Percentiles rank a stretch among this genome's conserved stretches.
These are phyloP conservation scores for Morella rubra DNA, from an alignment of 306 rosid species.

Conservation along the genomic window DNA sequence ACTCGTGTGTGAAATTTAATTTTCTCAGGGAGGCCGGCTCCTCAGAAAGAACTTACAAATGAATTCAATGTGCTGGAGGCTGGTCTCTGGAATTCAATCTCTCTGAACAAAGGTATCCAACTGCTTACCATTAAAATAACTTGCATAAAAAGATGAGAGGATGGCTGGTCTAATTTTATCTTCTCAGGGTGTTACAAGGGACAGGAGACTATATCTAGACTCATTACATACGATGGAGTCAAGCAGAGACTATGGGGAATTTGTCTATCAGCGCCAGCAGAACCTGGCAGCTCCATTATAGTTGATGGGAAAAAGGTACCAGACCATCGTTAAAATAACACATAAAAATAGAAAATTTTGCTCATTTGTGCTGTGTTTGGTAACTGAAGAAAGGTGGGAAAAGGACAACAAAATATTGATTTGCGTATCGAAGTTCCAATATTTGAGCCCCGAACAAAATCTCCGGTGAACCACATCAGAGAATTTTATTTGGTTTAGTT, in stretches of 20 bases:
- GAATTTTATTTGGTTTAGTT: not conserved
- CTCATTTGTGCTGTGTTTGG: not conserved
- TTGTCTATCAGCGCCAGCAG: conserved; percentile 68
- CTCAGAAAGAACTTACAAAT: conserved; percentile 82
- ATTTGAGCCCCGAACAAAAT: not conserved
- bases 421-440: not conserved
- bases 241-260: conserved; percentile 95
- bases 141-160: conserved; percentile 16
- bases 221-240: conserved; percentile 84
- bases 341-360: not conserved
- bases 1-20: not conserved
- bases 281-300: conserved; percentile 71
- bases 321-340: not conserved
- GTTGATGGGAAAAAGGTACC: conserved; percentile 68
- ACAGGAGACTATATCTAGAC: conserved; percentile 91
- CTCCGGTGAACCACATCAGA: not conserved
- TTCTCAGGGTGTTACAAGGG: conserved; percentile 92
- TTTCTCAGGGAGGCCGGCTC: conserved; percentile 85
- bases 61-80: conserved; percentile 95
- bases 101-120: conserved; percentile 65
- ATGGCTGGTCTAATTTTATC: conserved; percentile 26
- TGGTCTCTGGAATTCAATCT: conserved; percentile 86
- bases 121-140: conserved; percentile 19
- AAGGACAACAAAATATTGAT: not conserved
- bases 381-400: not conserved